Base-by-base conservation (phyloP, 371 early-diverging fungal genomes). In the Gilbertella persicaria region DNA sequence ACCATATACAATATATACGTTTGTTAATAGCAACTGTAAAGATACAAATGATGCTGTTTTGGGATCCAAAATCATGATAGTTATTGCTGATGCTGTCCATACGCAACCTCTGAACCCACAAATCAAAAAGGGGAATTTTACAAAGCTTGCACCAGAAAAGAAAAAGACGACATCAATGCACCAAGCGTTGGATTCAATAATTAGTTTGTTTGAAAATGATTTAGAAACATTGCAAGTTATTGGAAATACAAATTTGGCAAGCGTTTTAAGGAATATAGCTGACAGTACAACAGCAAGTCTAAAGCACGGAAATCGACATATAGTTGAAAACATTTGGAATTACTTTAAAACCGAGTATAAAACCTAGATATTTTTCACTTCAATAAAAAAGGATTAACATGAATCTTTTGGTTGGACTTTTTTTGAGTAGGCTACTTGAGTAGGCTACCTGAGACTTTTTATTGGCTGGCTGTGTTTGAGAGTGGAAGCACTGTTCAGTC, bases 11-110 rank as follows among this genome's bases (percentile, higher is more conserved):
- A 50, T 50, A 50, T 50, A 50, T 50, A 50, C 51, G 51, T 41
- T 50, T 50, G 45, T 33, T 30, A 45, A 45, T 45, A 45, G 45
- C 33, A 55, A 41, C 33, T 48, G 24, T 47, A 35, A 55, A 47
- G 55, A 41, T 30, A 28, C 41, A 55, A 55, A 42, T 55, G 48
- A 55, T 55, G 55, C 48, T 47, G 48, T 48, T 55, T 48, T 55
- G 55, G 30, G 23, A 44, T 30, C 45, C 45, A 44, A 43, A 26
- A 50, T 50, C 29, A 50, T 50, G 51, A 41, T 42, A 19, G 20
- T 42, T 50, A 50, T 50, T 50, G 51, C 51, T 50, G 42, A 41
- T 50, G 51, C 51, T 50, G 42, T 50, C 20, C 51, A 41, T 50
- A 50, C 51, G 20, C 51, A 50, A 41, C 51, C 51, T 50, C 20